Evolutionary conservation across 1,284 basidiomycete species (phyloP), one percentile per base, ranked within the genome.

Genomic region (Tausonia pullulans): DNA sequence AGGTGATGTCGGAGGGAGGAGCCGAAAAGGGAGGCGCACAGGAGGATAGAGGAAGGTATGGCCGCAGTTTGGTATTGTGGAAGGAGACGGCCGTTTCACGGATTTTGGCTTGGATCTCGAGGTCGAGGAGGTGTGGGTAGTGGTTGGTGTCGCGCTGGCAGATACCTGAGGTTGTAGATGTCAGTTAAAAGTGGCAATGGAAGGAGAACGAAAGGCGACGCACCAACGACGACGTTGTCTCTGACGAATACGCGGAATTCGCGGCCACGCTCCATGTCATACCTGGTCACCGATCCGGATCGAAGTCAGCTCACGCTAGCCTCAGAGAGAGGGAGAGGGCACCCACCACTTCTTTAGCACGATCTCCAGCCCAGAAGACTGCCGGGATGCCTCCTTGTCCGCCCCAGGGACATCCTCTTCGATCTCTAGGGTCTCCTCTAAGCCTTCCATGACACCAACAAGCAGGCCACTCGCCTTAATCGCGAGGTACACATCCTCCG

Each of bases 191-290:
- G 10, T 11, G 27, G 27, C 57, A 53, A 43, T 13, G n/a, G 52
- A 54, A 45, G 10, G 6, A 41, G 46, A 53, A 16, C 4, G 6
- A 49, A 27, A 27, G 4, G 14, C 1, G 53, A 71, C 82, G 61
- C 65, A 90, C 91, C 91, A 50, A 92, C 72, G 10, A 95, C 78
- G 1, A 70, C 74, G 62, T 84, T 81, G 13, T 83, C 77, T 49
- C 88, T 80, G 4, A 96, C 89, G 71, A 96, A 95, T 77, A 91
- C 93, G 39, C 92, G 80, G 60, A 95, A 76, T 74, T 96, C 92
- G 60, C 90, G 81, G 67, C 89, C 86, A 27, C 82, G 82, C 68
- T 93, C 88, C 61, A 98, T 80, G 14, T 87, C 79, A 70, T 91
- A 90, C 27, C 27, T 27, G 27, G 27, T 27, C 27, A 27, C 27